Percentiles rank a stretch among this genome's conserved stretches.
phyloP scores from a whole-genome alignment of 306 rosid genomes.

The Sindora glabra region DNA sequence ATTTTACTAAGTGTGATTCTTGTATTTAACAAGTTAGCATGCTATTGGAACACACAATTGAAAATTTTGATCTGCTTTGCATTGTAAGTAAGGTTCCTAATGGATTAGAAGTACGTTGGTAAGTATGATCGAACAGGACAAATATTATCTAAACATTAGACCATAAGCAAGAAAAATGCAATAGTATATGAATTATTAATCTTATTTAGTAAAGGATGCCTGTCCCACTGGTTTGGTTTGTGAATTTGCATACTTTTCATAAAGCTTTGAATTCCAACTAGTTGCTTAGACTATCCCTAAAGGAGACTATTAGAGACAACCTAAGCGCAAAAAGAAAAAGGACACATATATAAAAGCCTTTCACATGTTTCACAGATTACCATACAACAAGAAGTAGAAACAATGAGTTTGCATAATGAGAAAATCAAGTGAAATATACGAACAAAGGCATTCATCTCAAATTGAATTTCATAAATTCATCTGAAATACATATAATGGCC shows the following conservation, averaged over 20 bases:
- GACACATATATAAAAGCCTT: too few species aligned
- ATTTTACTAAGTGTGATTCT: conserved; percentile 9
- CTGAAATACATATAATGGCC: too few species aligned
- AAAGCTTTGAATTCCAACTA: background rate
- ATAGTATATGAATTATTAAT: conserved; percentile 4
- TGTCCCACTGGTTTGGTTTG: conserved; percentile 5
- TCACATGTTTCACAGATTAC: too few species aligned
- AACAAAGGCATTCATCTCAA: too few species aligned
- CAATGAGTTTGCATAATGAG: too few species aligned
- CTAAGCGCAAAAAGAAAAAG: too few species aligned
- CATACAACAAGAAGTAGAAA: too few species aligned
- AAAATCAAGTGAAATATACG: too few species aligned
- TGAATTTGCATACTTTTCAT: background rate
- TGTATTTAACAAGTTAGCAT: conserved; percentile 69
- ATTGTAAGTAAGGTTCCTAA: conserved; percentile 95
- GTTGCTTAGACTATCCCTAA: background rate
- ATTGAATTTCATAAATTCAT: too few species aligned
- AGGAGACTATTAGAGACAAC: too few species aligned
- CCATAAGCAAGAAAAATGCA: background rate
- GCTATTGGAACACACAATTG: conserved; percentile 94
- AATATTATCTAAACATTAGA: background rate
- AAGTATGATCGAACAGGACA: conserved; percentile 21
- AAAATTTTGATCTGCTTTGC: conserved; percentile 54
- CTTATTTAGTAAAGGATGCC: background rate
- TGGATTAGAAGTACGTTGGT: conserved; percentile 94